Percentiles rank a stretch among this genome's conserved stretches.
Evolutionary conservation across 2,329 filamentous ascomycete species (phyloP).

Genomic region (Rutstroemia sp.): DNA sequence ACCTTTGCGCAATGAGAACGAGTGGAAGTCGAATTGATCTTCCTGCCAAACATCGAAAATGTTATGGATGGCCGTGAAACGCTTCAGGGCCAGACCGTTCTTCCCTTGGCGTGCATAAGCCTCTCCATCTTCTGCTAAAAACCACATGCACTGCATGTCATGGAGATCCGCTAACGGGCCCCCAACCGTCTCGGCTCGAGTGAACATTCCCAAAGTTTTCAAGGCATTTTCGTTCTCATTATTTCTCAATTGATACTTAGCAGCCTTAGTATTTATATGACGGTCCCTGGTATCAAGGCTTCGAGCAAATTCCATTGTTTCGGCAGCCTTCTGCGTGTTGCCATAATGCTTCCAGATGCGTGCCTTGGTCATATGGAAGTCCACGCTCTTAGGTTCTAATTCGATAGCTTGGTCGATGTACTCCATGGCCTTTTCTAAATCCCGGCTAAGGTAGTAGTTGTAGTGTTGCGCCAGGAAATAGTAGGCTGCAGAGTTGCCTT

Average conservation of each 20-base stretch:
- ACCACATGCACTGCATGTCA: slow-evolving; percentile 99
- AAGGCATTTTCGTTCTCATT: slow-evolving; percentile 82
- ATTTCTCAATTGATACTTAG: slow-evolving; percentile 93
- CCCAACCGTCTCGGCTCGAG: slow-evolving; percentile 78
- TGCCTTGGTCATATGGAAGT: slow-evolving; percentile 92
- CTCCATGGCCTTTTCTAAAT: slow-evolving; percentile 72
- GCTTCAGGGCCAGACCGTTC: slow-evolving; percentile 79
- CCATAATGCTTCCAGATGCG: slow-evolving; percentile 90
- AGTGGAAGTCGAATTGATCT: slow-evolving; percentile 98
- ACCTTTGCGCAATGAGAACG: slow-evolving; percentile 92
- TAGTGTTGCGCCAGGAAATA: slow-evolving; percentile 97
- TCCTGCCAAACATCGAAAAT: slow-evolving; percentile 98
- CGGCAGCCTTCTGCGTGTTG: slow-evolving; percentile 69
- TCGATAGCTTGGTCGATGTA: slow-evolving; percentile 80
- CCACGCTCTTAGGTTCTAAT: slow-evolving; percentile 71
- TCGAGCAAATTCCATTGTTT: slow-evolving; percentile 82
- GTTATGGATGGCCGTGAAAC: slow-evolving; percentile 79
- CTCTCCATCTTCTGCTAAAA: slow-evolving; percentile 88
- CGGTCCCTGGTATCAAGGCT: slow-evolving; percentile 82
- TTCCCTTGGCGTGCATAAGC: slow-evolving; percentile 78
- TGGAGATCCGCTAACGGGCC: slow-evolving; percentile 85
- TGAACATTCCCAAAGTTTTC: slow-evolving; percentile 89
- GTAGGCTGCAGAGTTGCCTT: slow-evolving; percentile 69
- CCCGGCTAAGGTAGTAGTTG: slow-evolving; percentile 82
- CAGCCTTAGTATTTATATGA: slow-evolving; percentile 97